Percentiles rank a stretch among this genome's conserved stretches.
phyloP scores from a whole-genome alignment of 2,329 filamentous ascomycete genomes.

The Phaeosphaeriaceae sp. region DNA sequence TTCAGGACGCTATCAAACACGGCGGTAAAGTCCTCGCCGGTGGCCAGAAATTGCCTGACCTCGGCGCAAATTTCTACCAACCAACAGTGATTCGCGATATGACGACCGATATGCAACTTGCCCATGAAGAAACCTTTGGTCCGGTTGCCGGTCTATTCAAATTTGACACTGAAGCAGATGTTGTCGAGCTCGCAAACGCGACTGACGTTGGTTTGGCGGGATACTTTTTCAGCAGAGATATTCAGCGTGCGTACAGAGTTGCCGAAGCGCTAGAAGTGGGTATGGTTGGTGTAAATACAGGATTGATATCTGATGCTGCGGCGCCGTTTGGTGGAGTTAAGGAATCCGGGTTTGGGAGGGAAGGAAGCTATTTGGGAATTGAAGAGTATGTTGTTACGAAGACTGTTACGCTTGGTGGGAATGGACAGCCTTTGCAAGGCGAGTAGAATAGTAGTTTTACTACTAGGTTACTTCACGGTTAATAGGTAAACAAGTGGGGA shows the following conservation, averaged over 20 bases:
- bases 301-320: constrained; percentile 56
- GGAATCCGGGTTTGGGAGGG: constrained; percentile 58
- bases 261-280: constrained; percentile 77
- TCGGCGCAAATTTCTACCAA: constrained; percentile 87
- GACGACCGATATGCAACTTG: constrained; percentile 83
- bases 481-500: too few relatives aligned
- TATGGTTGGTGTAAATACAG: constrained; percentile 74
- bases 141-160: constrained; percentile 89
- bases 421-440: constrained; percentile 63
- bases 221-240: constrained; percentile 82
- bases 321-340: constrained; percentile 58
- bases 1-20: constrained; percentile 42
- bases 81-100: constrained; percentile 89
- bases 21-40: constrained; percentile 45
- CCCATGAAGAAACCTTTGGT: constrained; percentile 91
- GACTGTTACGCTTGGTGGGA: constrained; percentile 64
- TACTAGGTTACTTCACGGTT: too few relatives aligned
- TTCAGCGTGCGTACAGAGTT: constrained; percentile 65
- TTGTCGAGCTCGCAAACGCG: constrained; percentile 80
- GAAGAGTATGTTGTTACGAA: constrained; percentile 57
- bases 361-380: constrained; percentile 58
- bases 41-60: constrained; percentile 73
- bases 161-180: constrained; percentile 88
- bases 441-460: constrained; percentile 2
- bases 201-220: constrained; percentile 88